phyloP scores from a whole-genome alignment of 2,329 filamentous ascomycete species.

The Alternaria sp. region DNA sequence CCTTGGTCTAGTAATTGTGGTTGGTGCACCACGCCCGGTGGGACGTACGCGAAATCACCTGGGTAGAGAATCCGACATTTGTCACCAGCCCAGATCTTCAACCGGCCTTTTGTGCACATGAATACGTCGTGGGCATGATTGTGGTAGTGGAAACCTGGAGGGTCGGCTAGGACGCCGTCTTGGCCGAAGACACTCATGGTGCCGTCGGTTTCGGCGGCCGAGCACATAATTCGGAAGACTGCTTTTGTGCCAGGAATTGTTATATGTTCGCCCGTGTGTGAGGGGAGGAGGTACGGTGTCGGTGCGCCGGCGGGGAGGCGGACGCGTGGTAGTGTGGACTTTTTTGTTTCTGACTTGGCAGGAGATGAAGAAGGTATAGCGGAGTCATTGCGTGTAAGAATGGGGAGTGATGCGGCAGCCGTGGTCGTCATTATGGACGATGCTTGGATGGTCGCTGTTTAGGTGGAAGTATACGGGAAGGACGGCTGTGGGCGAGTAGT shows the following conservation, averaged over 20 bases:
- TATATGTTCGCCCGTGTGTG: constrained; percentile 25
- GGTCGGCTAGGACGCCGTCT: constrained; percentile 27
- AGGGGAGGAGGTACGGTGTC: constrained; percentile 25
- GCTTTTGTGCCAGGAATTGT: constrained; percentile 28
- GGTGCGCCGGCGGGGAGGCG: constrained; percentile 18
- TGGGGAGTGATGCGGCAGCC: background rate
- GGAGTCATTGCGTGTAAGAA: background rate
- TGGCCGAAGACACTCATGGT: constrained; percentile 28
- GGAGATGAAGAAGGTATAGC: background rate
- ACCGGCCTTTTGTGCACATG: constrained; percentile 29
- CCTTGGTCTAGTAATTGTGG: constrained; percentile 25
- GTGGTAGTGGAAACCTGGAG: constrained; percentile 33
- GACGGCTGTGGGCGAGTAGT: background rate
- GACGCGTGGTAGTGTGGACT: constrained; percentile 14
- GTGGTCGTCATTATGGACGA: background rate
- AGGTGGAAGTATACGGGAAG: background rate
- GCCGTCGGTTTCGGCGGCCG: constrained; percentile 24
- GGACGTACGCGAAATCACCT: constrained; percentile 31
- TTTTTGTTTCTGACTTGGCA: background rate
- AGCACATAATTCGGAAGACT: constrained; percentile 26
- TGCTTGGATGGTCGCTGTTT: background rate
- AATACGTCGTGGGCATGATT: constrained; percentile 31
- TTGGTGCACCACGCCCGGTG: constrained; percentile 28
- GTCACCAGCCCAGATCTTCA: constrained; percentile 29
- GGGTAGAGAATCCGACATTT: constrained; percentile 27